Conservation (phyloP, 805 yeast species). For the Allodekkera sacchari region DNA sequence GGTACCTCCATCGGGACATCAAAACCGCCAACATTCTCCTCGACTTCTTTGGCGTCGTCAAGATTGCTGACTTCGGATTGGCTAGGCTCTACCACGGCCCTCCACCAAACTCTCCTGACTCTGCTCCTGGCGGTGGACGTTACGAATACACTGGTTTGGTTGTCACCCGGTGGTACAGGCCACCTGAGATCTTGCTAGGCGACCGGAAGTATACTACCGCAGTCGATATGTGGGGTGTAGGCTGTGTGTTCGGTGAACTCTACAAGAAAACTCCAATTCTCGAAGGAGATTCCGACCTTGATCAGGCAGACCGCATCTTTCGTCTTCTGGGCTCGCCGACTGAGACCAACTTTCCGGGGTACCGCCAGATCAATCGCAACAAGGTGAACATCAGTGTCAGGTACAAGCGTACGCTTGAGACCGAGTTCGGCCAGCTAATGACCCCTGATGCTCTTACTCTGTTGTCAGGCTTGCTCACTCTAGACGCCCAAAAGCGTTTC, state of each 20-base stretch:
- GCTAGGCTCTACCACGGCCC: constrained; percentile 54
- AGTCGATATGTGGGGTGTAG: constrained; percentile 96
- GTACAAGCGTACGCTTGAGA: constrained; percentile 34
- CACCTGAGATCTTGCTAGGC: constrained; percentile 87
- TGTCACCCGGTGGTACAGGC: constrained; percentile 96
- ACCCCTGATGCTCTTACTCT: constrained; percentile 42
- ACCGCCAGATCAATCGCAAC: constrained; percentile 47
- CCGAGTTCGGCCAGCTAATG: constrained; percentile 34
- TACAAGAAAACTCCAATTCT: constrained; percentile 75
- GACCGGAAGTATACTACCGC: constrained; percentile 86
- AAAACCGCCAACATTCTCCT: constrained; percentile 93
- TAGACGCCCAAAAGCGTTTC: constrained; percentile 66
- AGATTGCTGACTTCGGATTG: constrained; percentile 92
- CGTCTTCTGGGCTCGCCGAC: constrained; percentile 76
- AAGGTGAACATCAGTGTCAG: constrained; percentile 28
- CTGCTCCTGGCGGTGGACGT: constrained; percentile 46
- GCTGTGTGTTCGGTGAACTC: constrained; percentile 91
- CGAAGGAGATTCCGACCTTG: constrained; percentile 77
- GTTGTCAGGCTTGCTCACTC: constrained; percentile 49
- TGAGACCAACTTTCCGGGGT: constrained; percentile 52
- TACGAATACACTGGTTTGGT: constrained; percentile 55
- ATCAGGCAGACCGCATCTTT: constrained; percentile 80
- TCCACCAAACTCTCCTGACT: constrained; percentile 15
- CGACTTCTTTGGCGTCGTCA: constrained; percentile 66
- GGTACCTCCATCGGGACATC: constrained; percentile 78